phyloP scores from a whole-genome alignment of 2,329 filamentous ascomycete species.

The Neonectria sp. region DNA sequence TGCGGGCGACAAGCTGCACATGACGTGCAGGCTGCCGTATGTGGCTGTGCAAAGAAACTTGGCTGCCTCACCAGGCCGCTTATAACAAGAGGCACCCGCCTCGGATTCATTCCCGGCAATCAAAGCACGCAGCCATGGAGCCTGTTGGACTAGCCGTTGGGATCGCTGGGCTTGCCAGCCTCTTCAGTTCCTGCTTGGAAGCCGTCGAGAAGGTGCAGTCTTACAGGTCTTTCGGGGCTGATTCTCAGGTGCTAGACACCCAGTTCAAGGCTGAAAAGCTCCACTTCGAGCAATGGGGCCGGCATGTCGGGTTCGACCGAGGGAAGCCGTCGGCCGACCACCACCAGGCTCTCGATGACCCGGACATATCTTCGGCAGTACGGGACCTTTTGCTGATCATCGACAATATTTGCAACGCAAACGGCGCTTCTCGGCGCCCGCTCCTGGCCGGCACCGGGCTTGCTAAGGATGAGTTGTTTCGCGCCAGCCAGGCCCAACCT shows the following conservation, averaged over 20 bases:
- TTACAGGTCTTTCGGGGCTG: too few species aligned
- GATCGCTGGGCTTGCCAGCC: too few species aligned
- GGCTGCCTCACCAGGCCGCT: background rate
- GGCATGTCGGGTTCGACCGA: background rate
- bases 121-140: too few species aligned
- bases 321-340: background rate
- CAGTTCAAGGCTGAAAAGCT: background rate
- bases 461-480: background rate
- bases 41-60: background rate
- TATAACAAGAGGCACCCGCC: background rate
- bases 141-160: too few species aligned
- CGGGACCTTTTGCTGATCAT: background rate
- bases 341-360: background rate
- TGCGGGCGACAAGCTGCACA: background rate
- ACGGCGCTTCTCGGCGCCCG: background rate
- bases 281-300: background rate
- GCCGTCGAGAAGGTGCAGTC: too few species aligned
- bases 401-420: background rate
- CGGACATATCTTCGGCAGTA: background rate
- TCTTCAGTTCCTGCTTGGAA: too few species aligned
- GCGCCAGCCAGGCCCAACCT: background rate
- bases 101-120: too few species aligned
- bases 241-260: too few species aligned
- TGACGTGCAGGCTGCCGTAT: background rate
- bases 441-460: background rate